A percentile compares a stretch with the other conserved stretches of the same genome.
phyloP scores from a whole-genome alignment of 2,329 filamentous ascomycete species.

The Stemphylium beticola region DNA sequence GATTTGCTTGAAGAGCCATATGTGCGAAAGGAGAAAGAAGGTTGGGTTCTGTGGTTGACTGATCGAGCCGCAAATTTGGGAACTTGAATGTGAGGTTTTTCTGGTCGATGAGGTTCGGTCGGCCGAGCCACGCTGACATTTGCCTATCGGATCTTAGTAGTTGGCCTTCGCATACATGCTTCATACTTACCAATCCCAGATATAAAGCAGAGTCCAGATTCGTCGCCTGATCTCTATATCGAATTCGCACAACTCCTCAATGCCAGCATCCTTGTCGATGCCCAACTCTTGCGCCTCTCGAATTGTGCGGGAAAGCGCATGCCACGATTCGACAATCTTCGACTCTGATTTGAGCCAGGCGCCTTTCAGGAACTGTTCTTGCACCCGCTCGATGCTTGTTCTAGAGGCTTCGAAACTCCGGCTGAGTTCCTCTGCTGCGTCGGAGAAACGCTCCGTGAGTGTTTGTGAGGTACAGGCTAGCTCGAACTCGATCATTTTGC shows the following conservation, averaged over 20 bases:
- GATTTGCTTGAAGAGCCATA: slow-evolving; percentile 50
- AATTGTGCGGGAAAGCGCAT: slow-evolving; percentile 53
- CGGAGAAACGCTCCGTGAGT: slow-evolving; percentile 52
- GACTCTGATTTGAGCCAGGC: slow-evolving; percentile 57
- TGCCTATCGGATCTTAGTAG: slow-evolving; percentile 29
- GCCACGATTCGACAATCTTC: slow-evolving; percentile 58
- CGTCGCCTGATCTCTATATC: slow-evolving; percentile 57
- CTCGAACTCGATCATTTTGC: slow-evolving; percentile 54
- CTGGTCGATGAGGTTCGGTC: slow-evolving; percentile 55
- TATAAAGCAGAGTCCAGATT: slow-evolving; percentile 55
- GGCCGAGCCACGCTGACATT: slow-evolving; percentile 53
- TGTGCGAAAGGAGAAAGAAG: slow-evolving; percentile 54
- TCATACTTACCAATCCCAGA: slow-evolving; percentile 56
- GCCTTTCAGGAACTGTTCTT: slow-evolving; percentile 58
- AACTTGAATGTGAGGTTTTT: slow-evolving; percentile 48
- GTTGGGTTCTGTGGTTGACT: slow-evolving; percentile 41
- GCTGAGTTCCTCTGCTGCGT: slow-evolving; percentile 53
- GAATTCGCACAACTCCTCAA: slow-evolving; percentile 51
- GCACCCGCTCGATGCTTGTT: slow-evolving; percentile 55
- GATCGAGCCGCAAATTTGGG: slow-evolving; percentile 51
- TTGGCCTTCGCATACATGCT: neutral
- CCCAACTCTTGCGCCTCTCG: slow-evolving; percentile 58
- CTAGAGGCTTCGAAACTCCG: slow-evolving; percentile 52
- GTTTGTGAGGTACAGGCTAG: slow-evolving; percentile 49
- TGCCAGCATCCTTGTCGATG: slow-evolving; percentile 49